phyloP scores from a whole-genome alignment of 2,329 filamentous ascomycete genomes.

The Neospermospora avenae region DNA sequence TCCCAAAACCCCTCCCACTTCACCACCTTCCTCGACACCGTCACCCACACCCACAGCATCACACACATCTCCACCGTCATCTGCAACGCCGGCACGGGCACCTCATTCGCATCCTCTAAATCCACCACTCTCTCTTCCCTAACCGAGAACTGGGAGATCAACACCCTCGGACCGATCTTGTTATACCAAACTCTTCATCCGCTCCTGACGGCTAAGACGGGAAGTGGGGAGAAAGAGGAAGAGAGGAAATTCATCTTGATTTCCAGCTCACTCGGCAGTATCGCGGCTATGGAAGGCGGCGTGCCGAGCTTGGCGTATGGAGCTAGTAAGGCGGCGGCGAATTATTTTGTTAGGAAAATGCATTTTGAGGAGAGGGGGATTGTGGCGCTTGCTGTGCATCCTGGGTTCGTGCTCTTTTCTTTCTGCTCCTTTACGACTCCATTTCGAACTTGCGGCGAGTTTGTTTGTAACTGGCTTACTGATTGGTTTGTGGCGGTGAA shows the following conservation, averaged over 20 bases:
- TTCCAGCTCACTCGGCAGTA: constrained; percentile 30
- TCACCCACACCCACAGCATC: constrained; percentile 33
- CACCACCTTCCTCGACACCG: constrained; percentile 8
- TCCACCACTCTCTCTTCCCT: constrained; percentile 38
- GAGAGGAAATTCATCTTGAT: constrained; percentile 39
- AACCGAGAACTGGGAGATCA: constrained; percentile 39
- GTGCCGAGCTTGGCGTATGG: constrained; percentile 39
- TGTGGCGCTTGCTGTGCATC: constrained; percentile 33
- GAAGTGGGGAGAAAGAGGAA: background rate
- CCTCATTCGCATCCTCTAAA: constrained; percentile 31
- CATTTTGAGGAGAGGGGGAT: constrained; percentile 39
- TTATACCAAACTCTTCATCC: constrained; percentile 44
- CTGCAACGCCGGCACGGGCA: constrained; percentile 46
- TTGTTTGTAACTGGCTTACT: background rate
- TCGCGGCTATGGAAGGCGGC: constrained; percentile 18
- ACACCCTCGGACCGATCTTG: constrained; percentile 42
- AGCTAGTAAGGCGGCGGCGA: constrained; percentile 40
- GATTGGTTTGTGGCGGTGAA: background rate
- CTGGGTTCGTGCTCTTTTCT: constrained; percentile 23
- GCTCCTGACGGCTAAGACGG: constrained; percentile 34
- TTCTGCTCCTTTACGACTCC: background rate
- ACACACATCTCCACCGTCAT: constrained; percentile 47
- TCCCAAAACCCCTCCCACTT: constrained; percentile 30
- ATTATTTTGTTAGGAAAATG: constrained; percentile 38
- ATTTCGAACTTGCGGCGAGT: background rate